Percentiles rank a stretch among this genome's conserved stretches.
Conservation (phyloP, 371 early-diverging fungal species). For the Choanephora cucurbitarum region DNA sequence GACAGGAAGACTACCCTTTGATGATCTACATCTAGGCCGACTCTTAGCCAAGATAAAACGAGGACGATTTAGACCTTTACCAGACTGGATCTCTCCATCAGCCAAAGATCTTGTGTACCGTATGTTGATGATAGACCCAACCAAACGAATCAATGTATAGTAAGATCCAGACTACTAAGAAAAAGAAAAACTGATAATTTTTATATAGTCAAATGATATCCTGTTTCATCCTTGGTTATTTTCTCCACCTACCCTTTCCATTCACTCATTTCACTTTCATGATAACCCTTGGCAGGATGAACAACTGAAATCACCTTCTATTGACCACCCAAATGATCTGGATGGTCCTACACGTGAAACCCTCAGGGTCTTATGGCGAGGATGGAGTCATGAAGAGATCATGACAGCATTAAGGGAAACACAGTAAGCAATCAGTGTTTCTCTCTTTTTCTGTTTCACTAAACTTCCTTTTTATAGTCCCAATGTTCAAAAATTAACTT, state of each 20-base stretch:
- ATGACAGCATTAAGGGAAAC: constrained; percentile 23
- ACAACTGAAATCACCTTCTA: constrained; percentile 15
- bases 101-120: constrained; percentile 58
- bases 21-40: constrained; percentile 71
- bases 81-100: constrained; percentile 56
- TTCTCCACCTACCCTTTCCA: constrained; percentile 2
- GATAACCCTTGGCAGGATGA: constrained; percentile 15
- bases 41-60: constrained; percentile 63
- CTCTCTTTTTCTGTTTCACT: constrained; percentile 2
- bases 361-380: constrained; percentile 44
- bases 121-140: constrained; percentile 38
- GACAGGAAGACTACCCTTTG: constrained; percentile 78
- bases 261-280: constrained; percentile 6
- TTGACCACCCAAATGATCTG: constrained; percentile 20
- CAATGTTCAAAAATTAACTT: constrained; percentile 43
- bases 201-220: constrained; percentile 32
- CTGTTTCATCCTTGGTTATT: constrained; percentile 41
- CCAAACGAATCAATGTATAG: constrained; percentile 43
- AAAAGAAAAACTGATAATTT: background rate
- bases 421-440: constrained; percentile 15
- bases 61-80: constrained; percentile 48
- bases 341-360: constrained; percentile 44
- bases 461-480: constrained; percentile 17
- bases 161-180: background rate
- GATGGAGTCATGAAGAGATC: constrained; percentile 31